Evolutionary conservation across 176 grass and related monocot species (phyloP).

Genomic region (Oryza punctata): DNA sequence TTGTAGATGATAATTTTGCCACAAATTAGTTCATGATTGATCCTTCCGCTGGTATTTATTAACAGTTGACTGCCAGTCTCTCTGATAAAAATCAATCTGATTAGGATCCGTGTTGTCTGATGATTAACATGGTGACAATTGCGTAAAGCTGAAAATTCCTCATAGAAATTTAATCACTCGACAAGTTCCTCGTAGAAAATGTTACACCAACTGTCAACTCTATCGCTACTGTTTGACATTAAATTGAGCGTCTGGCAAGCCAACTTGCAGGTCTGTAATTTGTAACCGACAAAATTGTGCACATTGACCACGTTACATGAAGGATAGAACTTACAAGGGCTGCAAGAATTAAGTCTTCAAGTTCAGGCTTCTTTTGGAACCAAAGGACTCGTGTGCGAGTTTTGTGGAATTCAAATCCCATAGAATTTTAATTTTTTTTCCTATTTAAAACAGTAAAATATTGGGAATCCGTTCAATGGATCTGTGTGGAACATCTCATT

Average conservation of each 20-base stretch:
- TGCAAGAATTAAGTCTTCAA: no score
- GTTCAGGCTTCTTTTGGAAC: no score
- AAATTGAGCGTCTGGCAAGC: background rate
- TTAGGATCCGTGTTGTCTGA: background rate
- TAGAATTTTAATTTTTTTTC: no score
- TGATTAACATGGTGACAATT: background rate
- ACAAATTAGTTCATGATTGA: background rate
- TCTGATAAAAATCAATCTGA: background rate
- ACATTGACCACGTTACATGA: no score
- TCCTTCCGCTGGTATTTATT: background rate
- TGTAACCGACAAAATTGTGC: no score
- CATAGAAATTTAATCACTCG: background rate
- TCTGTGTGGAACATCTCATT: no score
- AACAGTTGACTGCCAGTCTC: background rate
- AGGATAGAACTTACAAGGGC: no score
- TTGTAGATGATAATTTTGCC: background rate
- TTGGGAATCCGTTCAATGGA: no score
- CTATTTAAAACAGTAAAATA: no score
- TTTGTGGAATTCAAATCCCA: no score
- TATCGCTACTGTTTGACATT: background rate
- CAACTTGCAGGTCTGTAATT: no score
- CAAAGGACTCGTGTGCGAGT: no score
- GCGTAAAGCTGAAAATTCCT: background rate
- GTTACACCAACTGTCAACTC: background rate
- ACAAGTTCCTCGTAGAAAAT: background rate